phyloP scores from a whole-genome alignment of 2,329 filamentous ascomycete genomes.

The Cordyceps pruinosa region DNA sequence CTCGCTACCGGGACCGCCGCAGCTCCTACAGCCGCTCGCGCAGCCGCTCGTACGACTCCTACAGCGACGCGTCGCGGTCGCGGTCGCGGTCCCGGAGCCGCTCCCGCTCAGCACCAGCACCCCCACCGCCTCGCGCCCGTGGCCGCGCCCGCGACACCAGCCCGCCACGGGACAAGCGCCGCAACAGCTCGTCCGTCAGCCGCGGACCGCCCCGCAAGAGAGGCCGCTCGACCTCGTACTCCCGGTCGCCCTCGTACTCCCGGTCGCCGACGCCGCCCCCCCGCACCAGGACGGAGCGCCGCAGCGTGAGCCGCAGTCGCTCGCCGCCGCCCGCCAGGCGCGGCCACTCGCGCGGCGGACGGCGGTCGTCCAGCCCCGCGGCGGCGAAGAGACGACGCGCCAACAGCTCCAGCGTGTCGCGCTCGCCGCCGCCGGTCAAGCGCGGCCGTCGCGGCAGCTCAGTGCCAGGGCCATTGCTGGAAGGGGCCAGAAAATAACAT shows the following conservation, averaged over 20 bases:
- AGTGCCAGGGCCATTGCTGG: constrained; percentile 3
- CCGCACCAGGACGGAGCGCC: background rate
- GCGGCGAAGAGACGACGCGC: constrained; percentile 15
- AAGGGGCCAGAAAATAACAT: background rate
- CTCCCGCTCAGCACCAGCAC: background rate
- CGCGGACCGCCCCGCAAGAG: constrained; percentile 2
- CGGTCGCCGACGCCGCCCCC: background rate
- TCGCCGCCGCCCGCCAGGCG: background rate
- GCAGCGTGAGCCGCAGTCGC: constrained; percentile 4
- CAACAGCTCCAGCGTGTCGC: constrained; percentile 25
- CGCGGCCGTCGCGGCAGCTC: constrained; percentile 24
- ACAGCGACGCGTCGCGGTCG: constrained; percentile 4
- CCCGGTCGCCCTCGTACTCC: background rate
- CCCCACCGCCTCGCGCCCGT: background rate
- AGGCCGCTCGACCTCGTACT: constrained; percentile 1
- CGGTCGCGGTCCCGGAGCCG: constrained; percentile 4
- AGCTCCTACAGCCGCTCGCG: constrained; percentile 4
- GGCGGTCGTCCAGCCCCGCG: constrained; percentile 20
- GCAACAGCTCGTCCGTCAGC: constrained; percentile 6
- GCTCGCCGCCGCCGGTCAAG: constrained; percentile 27
- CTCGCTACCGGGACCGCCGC: background rate
- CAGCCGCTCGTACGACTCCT: constrained; percentile 9
- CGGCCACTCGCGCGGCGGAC: background rate
- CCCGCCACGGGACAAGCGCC: constrained; percentile 2
- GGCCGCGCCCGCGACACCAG: background rate